Evolutionary conservation across 805 yeast species (phyloP).

Genomic region (Clavispora phyllophila): DNA sequence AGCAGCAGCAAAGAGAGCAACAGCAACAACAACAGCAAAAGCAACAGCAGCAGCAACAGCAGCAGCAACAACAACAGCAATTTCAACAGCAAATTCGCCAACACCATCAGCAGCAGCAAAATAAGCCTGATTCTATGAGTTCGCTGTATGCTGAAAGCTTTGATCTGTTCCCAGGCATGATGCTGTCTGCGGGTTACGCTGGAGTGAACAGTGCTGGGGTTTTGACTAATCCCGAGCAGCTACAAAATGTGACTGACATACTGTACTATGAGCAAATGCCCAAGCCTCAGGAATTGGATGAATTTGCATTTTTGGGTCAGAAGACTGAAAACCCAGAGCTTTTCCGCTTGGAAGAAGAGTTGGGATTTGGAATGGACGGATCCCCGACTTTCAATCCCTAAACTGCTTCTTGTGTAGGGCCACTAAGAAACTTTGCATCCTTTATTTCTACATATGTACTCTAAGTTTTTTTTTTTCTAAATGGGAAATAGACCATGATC

Average conservation of each 20-base stretch:
- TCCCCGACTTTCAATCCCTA: conserved; percentile 4
- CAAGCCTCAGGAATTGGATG: conserved; percentile 41
- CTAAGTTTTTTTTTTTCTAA: background rate
- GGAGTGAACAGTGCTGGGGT: conserved; percentile 18
- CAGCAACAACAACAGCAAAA: conserved; percentile 12
- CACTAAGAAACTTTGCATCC: background rate
- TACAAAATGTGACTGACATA: conserved; percentile 16
- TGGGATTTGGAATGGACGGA: conserved; percentile 43
- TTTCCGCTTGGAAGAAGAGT: conserved; percentile 38
- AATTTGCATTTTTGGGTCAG: conserved; percentile 23
- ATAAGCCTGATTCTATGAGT: background rate
- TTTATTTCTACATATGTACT: conserved; percentile 1
- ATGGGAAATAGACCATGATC: background rate
- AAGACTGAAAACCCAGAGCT: conserved; percentile 22
- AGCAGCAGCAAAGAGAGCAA: conserved; percentile 21
- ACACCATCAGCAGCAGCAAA: conserved; percentile 12
- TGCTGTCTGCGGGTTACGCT: conserved; percentile 7
- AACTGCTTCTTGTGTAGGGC: background rate
- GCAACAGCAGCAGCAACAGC: conserved; percentile 15
- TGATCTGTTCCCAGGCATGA: conserved; percentile 10
- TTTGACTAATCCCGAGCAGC: conserved; percentile 18
- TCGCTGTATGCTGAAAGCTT: background rate
- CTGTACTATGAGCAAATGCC: conserved; percentile 35
- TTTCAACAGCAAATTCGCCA: conserved; percentile 16
- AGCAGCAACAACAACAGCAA: conserved; percentile 13